These are phyloP conservation scores for Bacterosira constricta DNA, from an alignment of 108 stramenopile genomes.

Conservation along the genomic window DNA sequence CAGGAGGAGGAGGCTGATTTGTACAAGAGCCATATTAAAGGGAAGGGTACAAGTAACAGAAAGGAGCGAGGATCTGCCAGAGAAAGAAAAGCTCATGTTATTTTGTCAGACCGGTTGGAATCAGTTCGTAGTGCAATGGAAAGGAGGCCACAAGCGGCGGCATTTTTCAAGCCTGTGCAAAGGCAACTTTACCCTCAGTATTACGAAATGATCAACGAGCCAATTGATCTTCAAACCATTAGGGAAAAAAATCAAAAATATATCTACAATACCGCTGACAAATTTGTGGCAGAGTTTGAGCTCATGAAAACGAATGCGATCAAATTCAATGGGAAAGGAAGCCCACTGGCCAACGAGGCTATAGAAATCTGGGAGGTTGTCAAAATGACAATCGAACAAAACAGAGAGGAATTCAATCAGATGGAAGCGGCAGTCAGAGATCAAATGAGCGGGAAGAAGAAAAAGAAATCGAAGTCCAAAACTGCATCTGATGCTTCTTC, in stretches of 20 bases:
- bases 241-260: slow-evolving; percentile 83
- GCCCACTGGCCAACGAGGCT: slow-evolving; percentile 68
- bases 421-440: slow-evolving; percentile 81
- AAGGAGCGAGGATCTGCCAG: slow-evolving; percentile 83
- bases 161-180: slow-evolving; percentile 78
- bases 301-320: slow-evolving; percentile 85
- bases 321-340: slow-evolving; percentile 78
- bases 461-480: slow-evolving; percentile 28
- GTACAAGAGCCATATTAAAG: slow-evolving; percentile 51
- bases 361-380: slow-evolving; percentile 74
- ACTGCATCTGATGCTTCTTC: slow-evolving; percentile 6
- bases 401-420: slow-evolving; percentile 65
- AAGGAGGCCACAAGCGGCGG: slow-evolving; percentile 57
- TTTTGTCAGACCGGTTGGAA: slow-evolving; percentile 80
- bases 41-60: slow-evolving; percentile 78
- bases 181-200: slow-evolving; percentile 58
- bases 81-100: slow-evolving; percentile 84
- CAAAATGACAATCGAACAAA: slow-evolving; percentile 58
- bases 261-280: slow-evolving; percentile 74
- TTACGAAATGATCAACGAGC: slow-evolving; percentile 82
- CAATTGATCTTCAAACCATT: slow-evolving; percentile 81
- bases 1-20: slow-evolving; percentile 78
- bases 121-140: slow-evolving; percentile 67
- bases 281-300: slow-evolving; percentile 77
- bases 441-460: slow-evolving; percentile 55